Evolutionary conservation across 1,284 basidiomycete species (phyloP).

Genomic region (Vanrija pseudolonga): DNA sequence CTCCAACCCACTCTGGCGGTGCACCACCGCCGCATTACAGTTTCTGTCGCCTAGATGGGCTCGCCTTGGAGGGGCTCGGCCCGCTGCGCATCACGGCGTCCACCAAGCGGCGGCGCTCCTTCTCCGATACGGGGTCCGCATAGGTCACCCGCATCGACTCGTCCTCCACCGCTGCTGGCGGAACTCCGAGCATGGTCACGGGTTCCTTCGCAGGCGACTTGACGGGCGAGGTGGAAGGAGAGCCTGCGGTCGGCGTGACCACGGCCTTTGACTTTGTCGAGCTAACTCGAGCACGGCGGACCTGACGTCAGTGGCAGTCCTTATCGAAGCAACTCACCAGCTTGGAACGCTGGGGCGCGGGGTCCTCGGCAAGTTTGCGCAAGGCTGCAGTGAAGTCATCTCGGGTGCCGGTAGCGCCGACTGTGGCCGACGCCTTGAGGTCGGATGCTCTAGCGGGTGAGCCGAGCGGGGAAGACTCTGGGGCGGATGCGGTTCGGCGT

Average conservation of each 20-base stretch:
- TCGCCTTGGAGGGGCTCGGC: constrained; percentile 5
- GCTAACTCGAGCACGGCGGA: constrained; percentile 5
- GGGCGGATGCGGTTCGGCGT: background rate
- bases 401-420: background rate
- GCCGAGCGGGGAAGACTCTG: constrained; percentile 4
- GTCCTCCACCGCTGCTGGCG: constrained; percentile 14
- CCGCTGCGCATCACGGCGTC: constrained; percentile 23
- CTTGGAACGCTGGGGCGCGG: background rate
- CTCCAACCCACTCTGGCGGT: too few species aligned
- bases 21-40: too few species aligned
- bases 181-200: background rate
- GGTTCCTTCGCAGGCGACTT: background rate
- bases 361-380: constrained; percentile 11
- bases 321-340: background rate
- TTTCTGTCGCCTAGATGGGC: too few species aligned
- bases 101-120: constrained; percentile 30
- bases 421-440: background rate
- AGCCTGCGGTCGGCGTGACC: background rate
- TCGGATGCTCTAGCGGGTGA: background rate
- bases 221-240: background rate
- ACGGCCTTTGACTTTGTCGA: background rate
- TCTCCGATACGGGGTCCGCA: constrained; percentile 30
- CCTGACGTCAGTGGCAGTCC: background rate
- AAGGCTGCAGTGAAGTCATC: constrained; percentile 14
- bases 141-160: constrained; percentile 37